Conservation (phyloP, 129 eudicot genomes). For the Lactuca saligna region DNA sequence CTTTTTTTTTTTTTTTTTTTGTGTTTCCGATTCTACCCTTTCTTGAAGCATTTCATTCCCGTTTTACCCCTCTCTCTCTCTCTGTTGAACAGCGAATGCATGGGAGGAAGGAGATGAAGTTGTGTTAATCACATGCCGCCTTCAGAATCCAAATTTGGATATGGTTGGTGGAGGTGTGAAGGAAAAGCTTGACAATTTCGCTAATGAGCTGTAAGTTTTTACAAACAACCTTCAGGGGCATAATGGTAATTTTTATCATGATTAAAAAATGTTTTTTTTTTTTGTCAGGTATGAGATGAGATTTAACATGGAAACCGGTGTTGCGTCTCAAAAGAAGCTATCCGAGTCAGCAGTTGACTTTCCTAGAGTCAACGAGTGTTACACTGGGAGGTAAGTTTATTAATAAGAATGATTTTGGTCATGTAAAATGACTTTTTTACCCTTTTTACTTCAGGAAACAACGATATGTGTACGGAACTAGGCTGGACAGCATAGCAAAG, state of each 20-base stretch:
- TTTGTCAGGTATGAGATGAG: slow-evolving; percentile 92
- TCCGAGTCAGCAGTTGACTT: slow-evolving; percentile 91
- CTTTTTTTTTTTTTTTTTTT: no score
- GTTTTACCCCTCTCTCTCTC: slow-evolving; percentile 24
- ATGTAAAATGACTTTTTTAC: not conserved
- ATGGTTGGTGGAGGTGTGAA: slow-evolving; percentile 54
- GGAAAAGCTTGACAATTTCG: slow-evolving; percentile 63
- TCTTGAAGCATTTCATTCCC: not conserved
- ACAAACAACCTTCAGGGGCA: not conserved
- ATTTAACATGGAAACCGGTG: slow-evolving; percentile 86
- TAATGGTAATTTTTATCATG: slow-evolving; percentile 5
- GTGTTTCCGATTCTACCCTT: slow-evolving; percentile 10
- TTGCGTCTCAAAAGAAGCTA: slow-evolving; percentile 76
- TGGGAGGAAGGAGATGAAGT: slow-evolving; percentile 99
- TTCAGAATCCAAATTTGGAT: slow-evolving; percentile 72
- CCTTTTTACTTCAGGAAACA: slow-evolving; percentile 66
- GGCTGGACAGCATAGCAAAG: slow-evolving; percentile 78
- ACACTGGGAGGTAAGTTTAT: slow-evolving; percentile 71
- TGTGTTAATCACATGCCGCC: slow-evolving; percentile 82
- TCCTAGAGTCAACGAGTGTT: slow-evolving; percentile 82
- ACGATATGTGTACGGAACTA: slow-evolving; percentile 79
- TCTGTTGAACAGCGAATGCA: slow-evolving; percentile 68
- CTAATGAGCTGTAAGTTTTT: slow-evolving; percentile 74
- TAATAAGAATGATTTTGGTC: not conserved
- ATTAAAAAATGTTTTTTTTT: no score